Base-by-base conservation (phyloP, 306 rosid species). In the Cotoneaster glaucophyllus region DNA sequence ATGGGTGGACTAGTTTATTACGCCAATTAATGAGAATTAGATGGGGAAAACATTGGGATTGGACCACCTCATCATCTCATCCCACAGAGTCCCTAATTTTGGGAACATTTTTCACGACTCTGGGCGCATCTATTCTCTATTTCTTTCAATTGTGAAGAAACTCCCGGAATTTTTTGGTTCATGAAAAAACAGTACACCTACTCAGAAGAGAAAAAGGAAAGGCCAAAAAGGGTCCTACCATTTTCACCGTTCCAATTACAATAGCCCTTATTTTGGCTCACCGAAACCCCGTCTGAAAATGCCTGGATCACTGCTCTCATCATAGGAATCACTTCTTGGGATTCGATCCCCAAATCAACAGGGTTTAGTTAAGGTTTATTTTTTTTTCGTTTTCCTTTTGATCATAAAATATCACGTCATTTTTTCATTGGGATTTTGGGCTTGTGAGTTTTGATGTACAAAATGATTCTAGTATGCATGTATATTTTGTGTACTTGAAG, bases 41-140 rank as follows among this genome's bases (percentile, higher is more conserved):
- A 90, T 68, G 85, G 86, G 17, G 71, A 79, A 83, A 80, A 78
- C 64, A 75, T 75, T 80, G 24, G 62, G 62, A 56, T 50, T 50
- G 98, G 98, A 93, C 98, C 98, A 89, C 96, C 88, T 84, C 95
- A 80, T 89, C 95, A 82, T 89, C 90, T 81, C 88, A 34, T 77
- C 57, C 75, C 75, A 71, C 84, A 31, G 80, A 79, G 80, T 87
- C 87, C 87, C 92, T 88, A 72, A 71, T 90, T 87, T 83, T 84
- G 80, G 87, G 69, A 86, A 78, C 88, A 79, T 61, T 84, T 73
- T 78, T 45, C 84, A 39, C 80, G 77, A 48, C 66, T 71, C 83
- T 53, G 64, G 24, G 44, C 62, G 80, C 88, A 85, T 86, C 79
- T 78, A 73, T 83, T 79, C 87, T 67, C 53, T 48, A 8, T 41